Base-by-base conservation (phyloP, 495 filamentous ascomycete genomes). In the Cercophora newfieldiana region DNA sequence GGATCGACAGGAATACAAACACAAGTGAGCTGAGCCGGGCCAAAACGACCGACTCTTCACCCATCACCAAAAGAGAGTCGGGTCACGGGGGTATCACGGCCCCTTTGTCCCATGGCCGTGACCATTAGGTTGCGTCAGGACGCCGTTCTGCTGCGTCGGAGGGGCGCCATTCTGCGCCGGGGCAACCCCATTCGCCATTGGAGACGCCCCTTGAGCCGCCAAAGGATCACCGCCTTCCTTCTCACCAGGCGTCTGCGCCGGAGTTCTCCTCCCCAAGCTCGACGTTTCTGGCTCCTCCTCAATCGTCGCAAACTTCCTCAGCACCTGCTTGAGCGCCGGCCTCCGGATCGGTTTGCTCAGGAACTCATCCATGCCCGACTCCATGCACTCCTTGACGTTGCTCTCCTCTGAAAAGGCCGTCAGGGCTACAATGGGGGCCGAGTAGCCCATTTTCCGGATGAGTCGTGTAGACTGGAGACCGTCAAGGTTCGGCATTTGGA, bases 401-500 rank as follows among this genome's bases (percentile, higher is more conserved):
- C 86, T 89, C 70, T 95, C 93, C 71, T 97, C 94, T 14, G 91
- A 86, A 74, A 96, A 97, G 0, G 94, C 94, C 26, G 92, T 95
- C 49, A 97, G 77, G 2, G 94, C 94, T 12, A 97, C 93, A 68
- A 97, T 97, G 7, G 94, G 94, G 5, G 90, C 90, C 22, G 85
- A 88, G 73, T 94, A 97, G 14, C 94, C 94, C 80, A 94, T 89
- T 67, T 92, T 80, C 5, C 94, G 86, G 65, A 97, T 97, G 18
- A 95, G 82, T n/a, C 90, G 84, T 0, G 94, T 97, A 54, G 89
- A 93, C 74, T 96, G 87, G 25, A 97, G 83, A 4, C 94, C 94
- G 67, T 97, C 92, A 10, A 97, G 84, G 71, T 94, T 94, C 19
- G 94, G 94, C 94, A 97, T 97, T 82, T 94, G 82, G 53, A 97